Percentiles rank a stretch among this genome's conserved stretches.
Conservation (phyloP, 148 eudicot genomes). For the Diospyros kaki region DNA sequence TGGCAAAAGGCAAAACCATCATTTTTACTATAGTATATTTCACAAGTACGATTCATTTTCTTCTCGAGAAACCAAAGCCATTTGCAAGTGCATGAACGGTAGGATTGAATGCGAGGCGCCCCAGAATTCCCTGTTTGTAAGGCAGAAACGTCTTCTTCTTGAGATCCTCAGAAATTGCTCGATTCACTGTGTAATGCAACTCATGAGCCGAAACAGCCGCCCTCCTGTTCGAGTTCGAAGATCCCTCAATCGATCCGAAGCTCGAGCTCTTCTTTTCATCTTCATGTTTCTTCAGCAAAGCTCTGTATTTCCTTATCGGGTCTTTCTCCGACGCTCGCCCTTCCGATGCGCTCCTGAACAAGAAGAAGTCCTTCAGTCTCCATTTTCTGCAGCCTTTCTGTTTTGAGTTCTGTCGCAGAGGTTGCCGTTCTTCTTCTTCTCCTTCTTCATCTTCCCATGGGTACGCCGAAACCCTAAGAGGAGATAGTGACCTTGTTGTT, state of each 20-base stretch:
- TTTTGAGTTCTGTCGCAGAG: slow-evolving; percentile 7
- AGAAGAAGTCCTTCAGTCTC: slow-evolving; percentile 62
- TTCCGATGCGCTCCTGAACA: slow-evolving; percentile 82
- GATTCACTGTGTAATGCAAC: slow-evolving; percentile 46
- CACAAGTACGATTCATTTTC: slow-evolving; percentile 7
- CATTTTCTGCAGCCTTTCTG: slow-evolving; percentile 46
- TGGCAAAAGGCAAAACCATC: too few species aligned
- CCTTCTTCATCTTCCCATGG: slow-evolving; percentile 37
- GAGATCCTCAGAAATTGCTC: slow-evolving; percentile 61
- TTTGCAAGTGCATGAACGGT: slow-evolving; percentile 33
- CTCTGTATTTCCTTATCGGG: slow-evolving; percentile 50
- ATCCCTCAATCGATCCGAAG: slow-evolving; percentile 24
- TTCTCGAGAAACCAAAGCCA: slow-evolving; percentile 33
- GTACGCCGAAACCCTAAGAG: slow-evolving; percentile 38
- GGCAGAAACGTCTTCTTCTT: slow-evolving; percentile 79
- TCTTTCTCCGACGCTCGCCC: slow-evolving; percentile 59
- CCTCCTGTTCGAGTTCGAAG: slow-evolving; percentile 30
- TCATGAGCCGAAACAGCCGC: slow-evolving; percentile 45
- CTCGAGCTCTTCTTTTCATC: slow-evolving; percentile 35
- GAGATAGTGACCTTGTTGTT: slow-evolving; percentile 54
- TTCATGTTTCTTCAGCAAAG: slow-evolving; percentile 33
- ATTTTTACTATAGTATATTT: too few species aligned
- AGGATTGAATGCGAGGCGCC: slow-evolving; percentile 54
- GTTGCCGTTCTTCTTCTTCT: slow-evolving; percentile 23
- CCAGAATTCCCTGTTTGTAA: slow-evolving; percentile 69